A percentile compares a stretch with the other conserved stretches of the same genome.
Evolutionary conservation across 73 alveolate genomes (phyloP).

Genomic region (Paramecium pentaurelia): DNA sequence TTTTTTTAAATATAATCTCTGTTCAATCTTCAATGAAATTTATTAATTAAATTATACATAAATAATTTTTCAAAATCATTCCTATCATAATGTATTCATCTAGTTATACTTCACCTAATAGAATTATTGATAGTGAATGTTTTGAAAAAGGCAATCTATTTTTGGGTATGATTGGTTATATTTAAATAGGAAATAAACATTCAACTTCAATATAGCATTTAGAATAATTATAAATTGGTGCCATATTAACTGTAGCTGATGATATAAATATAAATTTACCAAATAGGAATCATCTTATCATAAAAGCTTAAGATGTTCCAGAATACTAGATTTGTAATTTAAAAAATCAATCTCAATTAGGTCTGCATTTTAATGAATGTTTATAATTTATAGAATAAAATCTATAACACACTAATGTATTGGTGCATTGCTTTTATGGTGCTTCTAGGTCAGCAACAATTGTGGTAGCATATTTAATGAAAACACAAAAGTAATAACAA

Average conservation of each 20-base stretch:
- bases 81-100: background rate
- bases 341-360: background rate
- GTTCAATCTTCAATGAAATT: background rate
- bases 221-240: background rate
- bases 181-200: background rate
- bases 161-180: background rate
- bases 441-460: slow-evolving; percentile 50
- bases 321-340: background rate
- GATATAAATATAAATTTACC: background rate
- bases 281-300: background rate
- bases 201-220: background rate
- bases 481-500: background rate
- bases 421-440: slow-evolving; percentile 36
- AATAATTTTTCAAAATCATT: background rate
- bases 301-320: background rate
- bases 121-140: background rate
- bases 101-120: background rate
- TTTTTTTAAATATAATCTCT: too few relatives aligned
- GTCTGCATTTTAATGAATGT: slow-evolving; percentile 2
- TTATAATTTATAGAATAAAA: background rate
- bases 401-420: background rate
- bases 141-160: background rate
- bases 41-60: background rate
- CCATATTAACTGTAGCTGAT: background rate
- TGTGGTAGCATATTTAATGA: slow-evolving; percentile 26